These are phyloP conservation scores for Capronia americana DNA, from an alignment of 2,329 filamentous ascomycete genomes.

Conservation along the genomic window DNA sequence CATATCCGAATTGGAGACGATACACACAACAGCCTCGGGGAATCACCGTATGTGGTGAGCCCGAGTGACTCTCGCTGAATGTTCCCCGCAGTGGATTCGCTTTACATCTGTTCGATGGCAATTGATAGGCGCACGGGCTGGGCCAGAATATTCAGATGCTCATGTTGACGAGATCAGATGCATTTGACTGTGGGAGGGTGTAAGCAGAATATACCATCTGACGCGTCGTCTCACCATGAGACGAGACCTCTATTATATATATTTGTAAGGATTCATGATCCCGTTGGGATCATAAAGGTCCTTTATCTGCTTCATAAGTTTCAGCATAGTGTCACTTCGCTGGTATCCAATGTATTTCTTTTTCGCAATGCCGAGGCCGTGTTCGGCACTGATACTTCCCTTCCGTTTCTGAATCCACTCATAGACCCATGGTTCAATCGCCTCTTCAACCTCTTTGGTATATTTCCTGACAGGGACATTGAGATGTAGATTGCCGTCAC, in stretches of 20 bases:
- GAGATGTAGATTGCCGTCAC: conserved; percentile 91
- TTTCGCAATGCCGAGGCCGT: conserved; percentile 92
- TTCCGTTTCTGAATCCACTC: conserved; percentile 90
- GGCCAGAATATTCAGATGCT: not conserved
- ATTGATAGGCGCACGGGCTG: not conserved
- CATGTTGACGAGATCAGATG: not conserved
- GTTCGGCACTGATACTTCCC: conserved; percentile 96
- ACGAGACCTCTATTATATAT: conserved; percentile 60
- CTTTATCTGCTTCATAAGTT: conserved; percentile 95
- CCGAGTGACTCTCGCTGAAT: not conserved
- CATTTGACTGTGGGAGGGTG: not conserved
- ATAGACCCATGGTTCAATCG: conserved; percentile 93
- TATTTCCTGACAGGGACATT: conserved; percentile 85
- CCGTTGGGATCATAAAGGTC: conserved; percentile 92
- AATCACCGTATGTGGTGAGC: not conserved
- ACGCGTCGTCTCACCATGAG: conserved; percentile 1
- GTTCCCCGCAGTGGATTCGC: not conserved
- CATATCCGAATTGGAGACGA: conserved; percentile 9
- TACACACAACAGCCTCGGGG: not conserved
- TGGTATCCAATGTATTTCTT: conserved; percentile 95
- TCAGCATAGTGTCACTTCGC: conserved; percentile 83
- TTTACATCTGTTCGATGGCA: not conserved
- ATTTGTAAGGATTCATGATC: conserved; percentile 99
- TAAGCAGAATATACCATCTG: not conserved
- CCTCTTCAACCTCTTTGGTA: conserved; percentile 83